These are phyloP conservation scores for Fusarium sp. DNA, from an alignment of 2,329 filamentous ascomycete genomes.

Conservation along the genomic window DNA sequence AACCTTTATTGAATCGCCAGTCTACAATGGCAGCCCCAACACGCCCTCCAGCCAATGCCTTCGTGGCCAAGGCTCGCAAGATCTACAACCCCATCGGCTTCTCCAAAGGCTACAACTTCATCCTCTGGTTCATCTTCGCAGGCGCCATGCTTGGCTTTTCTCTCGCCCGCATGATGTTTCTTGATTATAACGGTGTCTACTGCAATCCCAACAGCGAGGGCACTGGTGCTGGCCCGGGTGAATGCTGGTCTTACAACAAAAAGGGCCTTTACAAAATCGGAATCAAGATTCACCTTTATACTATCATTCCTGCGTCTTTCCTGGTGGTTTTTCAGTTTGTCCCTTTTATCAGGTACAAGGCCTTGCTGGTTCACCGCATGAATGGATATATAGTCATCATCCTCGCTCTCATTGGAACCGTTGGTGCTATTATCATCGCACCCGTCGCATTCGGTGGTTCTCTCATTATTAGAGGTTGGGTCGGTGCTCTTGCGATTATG, in stretches of 20 bases:
- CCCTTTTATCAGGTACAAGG: conserved; percentile 58
- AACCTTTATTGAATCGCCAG: too few species aligned
- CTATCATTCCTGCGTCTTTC: conserved; percentile 56
- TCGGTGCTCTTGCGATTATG: conserved; percentile 56
- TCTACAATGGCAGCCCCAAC: neutral
- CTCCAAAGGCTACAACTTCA: conserved; percentile 54
- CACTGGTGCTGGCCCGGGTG: conserved; percentile 1
- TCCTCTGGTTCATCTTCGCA: conserved; percentile 61
- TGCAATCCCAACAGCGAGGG: neutral
- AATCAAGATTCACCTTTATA: conserved; percentile 58
- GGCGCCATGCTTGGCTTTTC: conserved; percentile 48
- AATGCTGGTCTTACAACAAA: conserved; percentile 19
- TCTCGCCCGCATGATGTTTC: conserved; percentile 38
- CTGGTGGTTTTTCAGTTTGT: conserved; percentile 61
- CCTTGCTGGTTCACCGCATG: conserved; percentile 67
- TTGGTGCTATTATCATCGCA: conserved; percentile 64
- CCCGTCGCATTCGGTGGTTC: conserved; percentile 64
- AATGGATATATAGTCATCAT: conserved; percentile 66
- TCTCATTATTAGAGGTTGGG: conserved; percentile 57
- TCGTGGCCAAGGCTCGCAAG: conserved; percentile 8
- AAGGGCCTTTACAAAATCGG: conserved; percentile 44
- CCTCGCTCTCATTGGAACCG: conserved; percentile 58
- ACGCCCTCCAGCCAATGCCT: conserved; percentile 5
- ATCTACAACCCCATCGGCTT: conserved; percentile 65
- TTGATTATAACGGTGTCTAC: conserved; percentile 12